These are phyloP conservation scores for Saprolegnia parasitica DNA, from an alignment of 352 stramenopile genomes.

Conservation along the genomic window DNA sequence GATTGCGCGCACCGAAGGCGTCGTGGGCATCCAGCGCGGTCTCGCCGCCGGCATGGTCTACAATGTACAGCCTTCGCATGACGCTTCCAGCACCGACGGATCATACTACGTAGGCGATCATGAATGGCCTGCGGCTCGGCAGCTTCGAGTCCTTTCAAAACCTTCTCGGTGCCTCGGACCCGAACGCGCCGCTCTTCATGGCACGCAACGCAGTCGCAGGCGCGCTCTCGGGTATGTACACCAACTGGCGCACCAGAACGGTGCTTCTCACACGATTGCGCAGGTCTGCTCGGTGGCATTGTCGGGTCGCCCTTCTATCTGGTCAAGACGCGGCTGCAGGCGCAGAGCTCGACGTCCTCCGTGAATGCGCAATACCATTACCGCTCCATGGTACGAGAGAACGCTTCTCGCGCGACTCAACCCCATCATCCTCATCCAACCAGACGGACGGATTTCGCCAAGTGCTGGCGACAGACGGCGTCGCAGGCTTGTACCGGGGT, in stretches of 20 bases:
- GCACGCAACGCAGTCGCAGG: slow-evolving; percentile 67
- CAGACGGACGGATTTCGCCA: slow-evolving; percentile 76
- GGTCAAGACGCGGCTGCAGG: slow-evolving; percentile 81
- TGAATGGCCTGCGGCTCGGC: slow-evolving; percentile 75
- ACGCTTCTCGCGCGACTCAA: neutral
- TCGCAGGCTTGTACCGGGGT: slow-evolving; percentile 64
- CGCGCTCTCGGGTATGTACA: slow-evolving; percentile 48
- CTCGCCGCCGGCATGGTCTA: slow-evolving; percentile 73
- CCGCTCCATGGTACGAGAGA: slow-evolving; percentile 55
- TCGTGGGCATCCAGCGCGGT: slow-evolving; percentile 72
- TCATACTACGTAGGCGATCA: slow-evolving; percentile 39
- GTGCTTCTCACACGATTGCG: neutral
- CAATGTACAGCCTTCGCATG: slow-evolving; percentile 37
- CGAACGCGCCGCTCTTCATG: slow-evolving; percentile 61
- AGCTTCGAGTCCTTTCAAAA: slow-evolving; percentile 76
- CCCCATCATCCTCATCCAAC: neutral
- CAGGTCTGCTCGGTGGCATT: slow-evolving; percentile 48
- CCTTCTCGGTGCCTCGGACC: slow-evolving; percentile 72
- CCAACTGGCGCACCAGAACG: neutral
- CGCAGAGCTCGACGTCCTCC: slow-evolving; percentile 53
- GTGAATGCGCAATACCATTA: slow-evolving; percentile 82
- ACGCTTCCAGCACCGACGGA: neutral
- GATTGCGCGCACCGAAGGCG: slow-evolving; percentile 68
- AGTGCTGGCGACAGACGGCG: slow-evolving; percentile 61
- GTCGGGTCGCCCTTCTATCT: slow-evolving; percentile 84